A percentile compares a stretch with the other conserved stretches of the same genome.
Conservation (phyloP, 2,329 filamentous ascomycete genomes). For the Penicillium freii region DNA sequence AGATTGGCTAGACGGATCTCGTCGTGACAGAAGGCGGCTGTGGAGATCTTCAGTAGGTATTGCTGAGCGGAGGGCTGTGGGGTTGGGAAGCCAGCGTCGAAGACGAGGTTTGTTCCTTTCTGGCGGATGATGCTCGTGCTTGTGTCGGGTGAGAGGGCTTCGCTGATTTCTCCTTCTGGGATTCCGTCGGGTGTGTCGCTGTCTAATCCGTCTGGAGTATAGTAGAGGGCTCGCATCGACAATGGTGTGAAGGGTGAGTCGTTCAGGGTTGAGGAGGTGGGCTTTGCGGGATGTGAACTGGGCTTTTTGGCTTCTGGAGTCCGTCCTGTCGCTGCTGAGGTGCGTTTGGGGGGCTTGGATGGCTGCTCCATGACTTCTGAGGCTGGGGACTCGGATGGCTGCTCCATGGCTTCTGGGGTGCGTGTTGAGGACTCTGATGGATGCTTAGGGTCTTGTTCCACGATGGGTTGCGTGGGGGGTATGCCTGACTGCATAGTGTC, state of each 20-base stretch:
- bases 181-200: not conserved
- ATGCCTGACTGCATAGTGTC: conserved; percentile 4
- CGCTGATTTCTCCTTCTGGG: conserved; percentile 15
- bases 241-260: conserved; percentile 37
- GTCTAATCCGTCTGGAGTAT: conserved; percentile 20
- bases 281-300: conserved; percentile 20
- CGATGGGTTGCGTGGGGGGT: conserved; percentile 3
- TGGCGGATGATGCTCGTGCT: conserved; percentile 19
- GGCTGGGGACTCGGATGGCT: not conserved
- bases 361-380: not conserved
- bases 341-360: too few species aligned
- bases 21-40: conserved; percentile 41
- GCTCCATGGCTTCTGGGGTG: not conserved
- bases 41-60: conserved; percentile 43
- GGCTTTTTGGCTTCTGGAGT: not conserved
- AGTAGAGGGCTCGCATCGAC: conserved; percentile 42
- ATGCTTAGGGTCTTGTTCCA: not conserved
- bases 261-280: conserved; percentile 31
- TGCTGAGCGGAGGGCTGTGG: conserved; percentile 36
- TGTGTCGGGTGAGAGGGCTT: conserved; percentile 1
- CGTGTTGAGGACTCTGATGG: not conserved
- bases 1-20: conserved; percentile 32
- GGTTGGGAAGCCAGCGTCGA: conserved; percentile 38
- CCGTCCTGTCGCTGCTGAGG: not conserved
- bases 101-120: conserved; percentile 30